These are phyloP conservation scores for Zasmidium cellare DNA, from an alignment of 2,329 filamentous ascomycete species.

Conservation along the genomic window DNA sequence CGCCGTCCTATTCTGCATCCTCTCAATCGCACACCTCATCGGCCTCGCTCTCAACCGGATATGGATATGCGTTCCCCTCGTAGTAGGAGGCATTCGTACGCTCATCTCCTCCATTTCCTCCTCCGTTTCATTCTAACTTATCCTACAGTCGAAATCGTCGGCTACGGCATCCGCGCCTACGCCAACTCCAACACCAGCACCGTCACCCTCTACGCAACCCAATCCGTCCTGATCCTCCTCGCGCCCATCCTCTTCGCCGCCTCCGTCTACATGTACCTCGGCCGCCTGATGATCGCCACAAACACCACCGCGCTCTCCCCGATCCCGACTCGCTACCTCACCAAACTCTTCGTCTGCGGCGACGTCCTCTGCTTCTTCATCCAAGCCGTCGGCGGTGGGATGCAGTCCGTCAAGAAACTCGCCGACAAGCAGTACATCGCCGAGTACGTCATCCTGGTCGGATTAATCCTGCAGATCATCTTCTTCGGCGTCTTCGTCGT, in stretches of 20 bases:
- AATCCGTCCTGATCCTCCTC: constrained; percentile 48
- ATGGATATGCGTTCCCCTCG: constrained; percentile 46
- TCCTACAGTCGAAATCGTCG: constrained; percentile 46
- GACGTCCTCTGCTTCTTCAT: constrained; percentile 56
- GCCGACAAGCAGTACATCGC: constrained; percentile 36
- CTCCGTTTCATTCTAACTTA: constrained; percentile 8
- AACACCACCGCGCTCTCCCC: constrained; percentile 46
- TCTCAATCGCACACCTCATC: constrained; percentile 44
- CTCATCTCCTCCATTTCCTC: constrained; percentile 13
- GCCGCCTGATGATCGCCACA: constrained; percentile 44
- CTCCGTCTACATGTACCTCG: constrained; percentile 54
- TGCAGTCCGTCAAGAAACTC: constrained; percentile 35
- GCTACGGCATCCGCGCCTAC: constrained; percentile 40
- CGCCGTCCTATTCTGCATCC: constrained; percentile 45
- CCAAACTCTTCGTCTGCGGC: constrained; percentile 56
- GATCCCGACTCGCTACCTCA: constrained; percentile 48
- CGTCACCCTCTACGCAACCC: constrained; percentile 42
- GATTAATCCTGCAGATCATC: constrained; percentile 58
- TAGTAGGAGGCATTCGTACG: constrained; percentile 51
- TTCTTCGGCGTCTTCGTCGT: constrained; percentile 59
- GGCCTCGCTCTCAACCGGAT: constrained; percentile 32
- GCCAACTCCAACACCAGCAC: constrained; percentile 26
- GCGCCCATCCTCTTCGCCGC: constrained; percentile 53
- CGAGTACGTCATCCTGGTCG: constrained; percentile 57
- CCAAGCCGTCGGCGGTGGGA: constrained; percentile 50